Conservation (phyloP, 345 rosid genomes). For the Melaleuca quinquenervia region DNA sequence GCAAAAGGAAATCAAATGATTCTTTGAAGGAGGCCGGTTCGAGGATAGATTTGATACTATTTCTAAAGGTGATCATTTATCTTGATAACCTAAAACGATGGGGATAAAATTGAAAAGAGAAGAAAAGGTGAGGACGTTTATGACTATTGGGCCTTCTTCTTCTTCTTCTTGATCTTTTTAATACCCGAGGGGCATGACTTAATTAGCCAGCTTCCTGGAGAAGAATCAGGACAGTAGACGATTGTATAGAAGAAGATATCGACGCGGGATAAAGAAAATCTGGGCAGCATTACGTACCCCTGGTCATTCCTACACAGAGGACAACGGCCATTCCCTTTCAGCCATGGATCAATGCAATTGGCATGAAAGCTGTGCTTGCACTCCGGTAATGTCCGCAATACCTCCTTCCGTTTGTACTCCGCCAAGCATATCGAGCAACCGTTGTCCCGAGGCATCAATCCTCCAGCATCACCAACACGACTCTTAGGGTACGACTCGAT, state of each 20-base stretch:
- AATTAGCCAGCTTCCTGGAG: no score
- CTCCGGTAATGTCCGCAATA: conserved; percentile 36
- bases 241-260: background rate
- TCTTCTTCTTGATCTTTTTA: no score
- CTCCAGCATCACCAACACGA: background rate
- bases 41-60: no score
- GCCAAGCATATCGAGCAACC: conserved; percentile 46
- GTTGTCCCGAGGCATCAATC: conserved; percentile 19
- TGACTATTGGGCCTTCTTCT: no score
- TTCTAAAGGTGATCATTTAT: no score
- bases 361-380: conserved; percentile 62
- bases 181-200: no score
- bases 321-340: conserved; percentile 37
- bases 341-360: conserved; percentile 56
- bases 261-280: background rate
- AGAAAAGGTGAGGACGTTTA: no score
- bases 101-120: no score
- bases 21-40: no score
- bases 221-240: no score
- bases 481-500: conserved; percentile 1
- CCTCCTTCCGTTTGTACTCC: conserved; percentile 45
- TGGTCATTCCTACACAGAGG: conserved; percentile 52
- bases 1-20: no score
- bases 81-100: no score
- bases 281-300: background rate